Percentiles rank a stretch among this genome's conserved stretches.
These are phyloP conservation scores for Diddensiella caesifluorescens DNA, from an alignment of 805 yeast genomes.

Conservation along the genomic window DNA sequence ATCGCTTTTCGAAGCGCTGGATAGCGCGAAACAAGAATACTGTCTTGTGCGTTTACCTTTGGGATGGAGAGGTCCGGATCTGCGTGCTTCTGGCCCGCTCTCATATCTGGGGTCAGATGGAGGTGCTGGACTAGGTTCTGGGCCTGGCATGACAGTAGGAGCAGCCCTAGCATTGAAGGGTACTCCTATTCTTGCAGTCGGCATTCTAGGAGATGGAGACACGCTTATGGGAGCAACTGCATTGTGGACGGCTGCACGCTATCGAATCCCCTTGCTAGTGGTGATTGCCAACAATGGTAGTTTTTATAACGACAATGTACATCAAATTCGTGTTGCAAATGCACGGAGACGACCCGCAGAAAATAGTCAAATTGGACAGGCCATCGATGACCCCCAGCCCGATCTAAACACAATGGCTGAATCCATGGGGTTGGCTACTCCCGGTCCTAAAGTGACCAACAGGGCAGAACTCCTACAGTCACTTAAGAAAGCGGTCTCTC, in stretches of 20 bases:
- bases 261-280: background rate
- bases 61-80: slow-evolving; percentile 4
- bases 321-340: slow-evolving; percentile 3
- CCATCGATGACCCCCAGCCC: slow-evolving; percentile 2
- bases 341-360: background rate
- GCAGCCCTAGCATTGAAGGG: slow-evolving; percentile 1
- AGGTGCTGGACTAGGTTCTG: slow-evolving; percentile 1
- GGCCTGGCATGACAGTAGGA: slow-evolving; percentile 3
- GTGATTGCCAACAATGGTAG: background rate
- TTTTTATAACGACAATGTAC: slow-evolving; percentile 1
- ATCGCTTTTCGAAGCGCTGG: slow-evolving; percentile 1
- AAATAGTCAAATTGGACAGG: slow-evolving; percentile 3
- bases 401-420: slow-evolving; percentile 1
- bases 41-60: background rate
- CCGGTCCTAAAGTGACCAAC: background rate
- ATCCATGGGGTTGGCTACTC: background rate
- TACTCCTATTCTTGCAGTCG: slow-evolving; percentile 1
- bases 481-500: background rate
- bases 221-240: background rate
- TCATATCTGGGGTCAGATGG: slow-evolving; percentile 1
- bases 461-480: background rate
- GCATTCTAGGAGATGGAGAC: slow-evolving; percentile 1
- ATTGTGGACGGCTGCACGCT: slow-evolving; percentile 1
- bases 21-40: background rate
- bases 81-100: slow-evolving; percentile 1